These are phyloP conservation scores for Heterobasidion occidentale DNA, from an alignment of 1,284 basidiomycete species.

Conservation along the genomic window DNA sequence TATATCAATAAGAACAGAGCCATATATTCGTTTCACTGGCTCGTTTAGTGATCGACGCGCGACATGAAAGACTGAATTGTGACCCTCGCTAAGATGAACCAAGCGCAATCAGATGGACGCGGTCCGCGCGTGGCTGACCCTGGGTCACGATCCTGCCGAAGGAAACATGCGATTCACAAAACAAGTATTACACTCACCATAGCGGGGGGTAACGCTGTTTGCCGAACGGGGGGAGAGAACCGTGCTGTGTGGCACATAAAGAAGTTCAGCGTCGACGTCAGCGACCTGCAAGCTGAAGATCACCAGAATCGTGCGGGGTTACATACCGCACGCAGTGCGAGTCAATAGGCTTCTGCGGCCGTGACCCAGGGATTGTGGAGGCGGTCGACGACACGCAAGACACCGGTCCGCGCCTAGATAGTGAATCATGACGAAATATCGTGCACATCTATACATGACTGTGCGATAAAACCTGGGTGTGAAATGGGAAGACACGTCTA, in stretches of 20 bases:
- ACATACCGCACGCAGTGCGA: neutral
- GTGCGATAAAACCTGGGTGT: neutral
- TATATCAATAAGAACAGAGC: neutral
- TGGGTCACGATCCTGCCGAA: neutral
- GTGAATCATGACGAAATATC: neutral
- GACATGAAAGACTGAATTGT: neutral
- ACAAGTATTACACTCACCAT: neutral
- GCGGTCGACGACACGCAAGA: neutral
- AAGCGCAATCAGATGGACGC: neutral
- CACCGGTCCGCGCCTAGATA: neutral
- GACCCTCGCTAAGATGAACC: neutral
- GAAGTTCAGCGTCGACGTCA: neutral
- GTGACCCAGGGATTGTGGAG: neutral
- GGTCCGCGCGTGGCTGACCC: neutral
- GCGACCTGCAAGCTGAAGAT: neutral
- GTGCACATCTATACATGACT: neutral
- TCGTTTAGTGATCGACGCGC: neutral
- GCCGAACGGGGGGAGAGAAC: neutral
- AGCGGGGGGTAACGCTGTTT: neutral
- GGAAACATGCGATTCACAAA: neutral
- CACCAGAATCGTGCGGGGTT: neutral
- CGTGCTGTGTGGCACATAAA: too few species aligned
- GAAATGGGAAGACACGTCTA: neutral
- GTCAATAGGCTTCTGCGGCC: neutral
- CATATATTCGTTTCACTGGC: neutral